phyloP scores from a whole-genome alignment of 2,329 filamentous ascomycete genomes.

The Aureobasidium subglaciale region DNA sequence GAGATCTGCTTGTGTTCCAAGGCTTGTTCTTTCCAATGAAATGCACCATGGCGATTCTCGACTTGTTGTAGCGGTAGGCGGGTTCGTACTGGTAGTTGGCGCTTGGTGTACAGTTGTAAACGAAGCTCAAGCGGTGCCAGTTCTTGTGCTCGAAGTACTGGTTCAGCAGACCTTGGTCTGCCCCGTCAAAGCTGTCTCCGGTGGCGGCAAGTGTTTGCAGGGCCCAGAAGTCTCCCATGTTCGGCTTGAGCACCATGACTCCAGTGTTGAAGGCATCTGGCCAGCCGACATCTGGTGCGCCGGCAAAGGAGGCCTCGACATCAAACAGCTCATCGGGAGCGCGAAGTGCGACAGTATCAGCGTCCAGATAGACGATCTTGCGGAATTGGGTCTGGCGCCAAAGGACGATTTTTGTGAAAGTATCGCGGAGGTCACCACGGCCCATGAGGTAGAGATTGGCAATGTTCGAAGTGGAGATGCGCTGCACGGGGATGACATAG shows the following conservation, averaged over 20 bases:
- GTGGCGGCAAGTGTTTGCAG: constrained; percentile 75
- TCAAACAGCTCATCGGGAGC: constrained; percentile 90
- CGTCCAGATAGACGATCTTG: constrained; percentile 90
- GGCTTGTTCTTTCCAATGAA: constrained; percentile 92
- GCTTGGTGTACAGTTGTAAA: constrained; percentile 94
- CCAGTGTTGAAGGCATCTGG: constrained; percentile 98
- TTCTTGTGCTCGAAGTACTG: constrained; percentile 74
- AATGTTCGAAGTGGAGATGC: constrained; percentile 67
- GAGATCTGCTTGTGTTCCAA: constrained; percentile 49
- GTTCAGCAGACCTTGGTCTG: constrained; percentile 91
- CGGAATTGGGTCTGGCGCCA: constrained; percentile 88
- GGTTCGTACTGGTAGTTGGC: constrained; percentile 97
- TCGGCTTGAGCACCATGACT: constrained; percentile 83
- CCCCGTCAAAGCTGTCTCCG: constrained; percentile 92
- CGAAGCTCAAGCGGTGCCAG: constrained; percentile 85
- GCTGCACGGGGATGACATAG: constrained; percentile 76
- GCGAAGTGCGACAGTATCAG: constrained; percentile 83
- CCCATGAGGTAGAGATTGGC: constrained; percentile 89
- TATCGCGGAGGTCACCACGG: constrained; percentile 78
- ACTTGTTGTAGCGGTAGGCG: constrained; percentile 87
- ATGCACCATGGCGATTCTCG: constrained; percentile 81
- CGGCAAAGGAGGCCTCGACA: constrained; percentile 53
- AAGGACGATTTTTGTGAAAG: constrained; percentile 92
- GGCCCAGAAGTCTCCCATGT: constrained; percentile 80
- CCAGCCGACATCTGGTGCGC: constrained; percentile 94